Evolutionary conservation across 192 early-diverging fungal species (phyloP), one percentile per base, ranked within the genome.

Genomic region (Gryganskiella cystojenkinii): DNA sequence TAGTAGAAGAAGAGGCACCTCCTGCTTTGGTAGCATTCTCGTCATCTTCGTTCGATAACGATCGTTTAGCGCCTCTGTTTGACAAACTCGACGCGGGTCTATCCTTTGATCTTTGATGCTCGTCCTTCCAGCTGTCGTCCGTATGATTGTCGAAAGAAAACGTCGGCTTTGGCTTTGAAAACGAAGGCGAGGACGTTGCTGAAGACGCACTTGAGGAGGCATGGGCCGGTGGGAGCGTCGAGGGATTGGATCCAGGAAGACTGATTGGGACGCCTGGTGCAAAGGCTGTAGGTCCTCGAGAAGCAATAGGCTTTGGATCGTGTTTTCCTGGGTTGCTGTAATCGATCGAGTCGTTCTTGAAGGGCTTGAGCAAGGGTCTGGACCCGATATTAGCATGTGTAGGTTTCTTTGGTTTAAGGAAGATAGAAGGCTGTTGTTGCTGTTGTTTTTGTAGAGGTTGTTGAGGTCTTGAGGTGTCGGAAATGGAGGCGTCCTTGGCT

Each of bases 91-190:
- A 40, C n/a, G n/a, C n/a, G n/a, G 27, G 24, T 28, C 30, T n/a
- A 28, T 28, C 25, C 51, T 15, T 15, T 28, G 51, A 30, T 22
- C 30, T 4, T 52, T 52, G 4, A 15, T 52, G 31, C 31, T 22
- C 47, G 27, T 28, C 4, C 13, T 4, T 15, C 20, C 46, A 27
- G 27, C 56, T 65, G 25, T 65, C 70, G 9, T 33, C 27, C 1
- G 70, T 73, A 58, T 73, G 62, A 22, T 73, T 73, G 24, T 73
- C 70, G 15, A 73, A 73, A 2, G 56, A 51, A 15, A 73, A 65
- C 4, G 70, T 54, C 13, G 49, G 9, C 24, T 30, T 33, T 47
- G 24, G n/a, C 20, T 33, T 25, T 59, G 19, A 35, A 24, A 20
- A n/a, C 2, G 55, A 10, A 15, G n/a, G 27, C n/a, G 28, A 15